Conservation (phyloP, 2,329 filamentous ascomycete genomes). For the Sclerotiophoma versabilis region DNA sequence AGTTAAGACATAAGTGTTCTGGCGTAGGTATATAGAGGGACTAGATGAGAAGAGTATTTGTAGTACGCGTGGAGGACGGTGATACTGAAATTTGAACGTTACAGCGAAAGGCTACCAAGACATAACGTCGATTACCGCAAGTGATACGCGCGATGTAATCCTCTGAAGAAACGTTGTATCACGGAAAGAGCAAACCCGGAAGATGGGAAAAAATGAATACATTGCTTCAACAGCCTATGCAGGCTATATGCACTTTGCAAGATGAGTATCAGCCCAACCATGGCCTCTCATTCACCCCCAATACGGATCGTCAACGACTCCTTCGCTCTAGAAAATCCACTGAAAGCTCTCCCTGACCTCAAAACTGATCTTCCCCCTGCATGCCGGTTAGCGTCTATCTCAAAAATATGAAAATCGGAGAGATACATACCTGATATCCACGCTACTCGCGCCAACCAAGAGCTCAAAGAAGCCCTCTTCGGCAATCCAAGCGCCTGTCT, state of each 20-base stretch:
- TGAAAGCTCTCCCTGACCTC: constrained; percentile 70
- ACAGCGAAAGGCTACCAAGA: too few species aligned
- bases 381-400: constrained; percentile 18
- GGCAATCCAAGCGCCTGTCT: constrained; percentile 65
- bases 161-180: too few species aligned
- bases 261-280: not conserved
- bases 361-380: constrained; percentile 60
- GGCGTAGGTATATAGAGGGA: too few species aligned
- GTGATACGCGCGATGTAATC: too few species aligned
- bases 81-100: constrained; percentile 1
- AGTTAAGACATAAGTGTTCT: not conserved
- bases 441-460: constrained; percentile 67
- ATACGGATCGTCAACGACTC: not conserved
- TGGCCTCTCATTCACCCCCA: not conserved
- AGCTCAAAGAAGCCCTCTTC: constrained; percentile 70
- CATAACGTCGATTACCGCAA: too few species aligned
- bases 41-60: too few species aligned
- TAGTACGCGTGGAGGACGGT: not conserved
- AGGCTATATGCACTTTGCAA: not conserved
- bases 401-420: not conserved
- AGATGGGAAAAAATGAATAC: too few species aligned
- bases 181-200: too few species aligned
- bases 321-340: constrained; percentile 63
- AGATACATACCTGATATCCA: constrained; percentile 66
- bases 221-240: constrained; percentile 10